Conservation (phyloP, 192 early-diverging fungal species). For the Coemansia reversa region DNA sequence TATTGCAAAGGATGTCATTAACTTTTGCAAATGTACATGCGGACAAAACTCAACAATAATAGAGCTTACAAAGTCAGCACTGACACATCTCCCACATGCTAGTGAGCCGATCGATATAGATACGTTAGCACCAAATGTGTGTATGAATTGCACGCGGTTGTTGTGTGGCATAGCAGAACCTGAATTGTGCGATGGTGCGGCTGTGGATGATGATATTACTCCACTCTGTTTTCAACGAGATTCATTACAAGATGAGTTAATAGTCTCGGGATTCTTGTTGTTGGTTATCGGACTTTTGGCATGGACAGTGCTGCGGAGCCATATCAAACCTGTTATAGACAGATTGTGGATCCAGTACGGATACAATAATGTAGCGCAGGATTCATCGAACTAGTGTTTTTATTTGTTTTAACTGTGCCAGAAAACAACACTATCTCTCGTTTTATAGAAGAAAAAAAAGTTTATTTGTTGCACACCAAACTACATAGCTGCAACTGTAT, state of each 20-base stretch:
- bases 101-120: slow-evolving; percentile 48
- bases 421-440: not conserved
- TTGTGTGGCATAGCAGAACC: slow-evolving; percentile 49
- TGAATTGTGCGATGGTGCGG: slow-evolving; percentile 51
- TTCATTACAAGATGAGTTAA: slow-evolving; percentile 52
- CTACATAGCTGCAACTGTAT: not conserved
- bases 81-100: slow-evolving; percentile 46
- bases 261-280: slow-evolving; percentile 43
- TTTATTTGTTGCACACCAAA: not conserved
- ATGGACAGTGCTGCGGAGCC: slow-evolving; percentile 39
- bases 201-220: slow-evolving; percentile 49
- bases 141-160: slow-evolving; percentile 54
- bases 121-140: slow-evolving; percentile 51
- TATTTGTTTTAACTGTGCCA: not conserved
- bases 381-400: not conserved
- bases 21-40: slow-evolving; percentile 55
- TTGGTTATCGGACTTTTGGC: slow-evolving; percentile 43
- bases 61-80: slow-evolving; percentile 46
- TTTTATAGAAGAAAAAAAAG: not conserved
- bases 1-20: slow-evolving; percentile 26
- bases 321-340: slow-evolving; percentile 28
- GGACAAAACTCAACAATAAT: slow-evolving; percentile 53
- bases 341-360: slow-evolving; percentile 42
- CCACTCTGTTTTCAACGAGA: slow-evolving; percentile 55
- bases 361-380: slow-evolving; percentile 5